Percentiles rank a stretch among this genome's conserved stretches.
phyloP scores from a whole-genome alignment of 768 basidiomycete genomes.

The Phlegmacium glaucopus region DNA sequence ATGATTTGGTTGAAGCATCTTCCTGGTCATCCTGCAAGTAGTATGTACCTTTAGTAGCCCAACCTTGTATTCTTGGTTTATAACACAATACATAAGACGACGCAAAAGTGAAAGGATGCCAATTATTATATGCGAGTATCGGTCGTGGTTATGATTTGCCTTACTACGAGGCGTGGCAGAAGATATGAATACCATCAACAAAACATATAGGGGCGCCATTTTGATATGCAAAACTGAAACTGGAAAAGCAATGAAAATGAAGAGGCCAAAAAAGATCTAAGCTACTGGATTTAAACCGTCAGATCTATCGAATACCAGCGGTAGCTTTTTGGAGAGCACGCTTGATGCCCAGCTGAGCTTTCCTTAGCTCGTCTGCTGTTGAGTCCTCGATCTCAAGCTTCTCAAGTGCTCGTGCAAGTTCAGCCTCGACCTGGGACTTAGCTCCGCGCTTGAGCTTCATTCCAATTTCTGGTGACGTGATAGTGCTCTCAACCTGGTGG shows the following conservation, averaged over 20 bases:
- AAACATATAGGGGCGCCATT: constrained; percentile 24
- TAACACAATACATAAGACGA: too few relatives aligned
- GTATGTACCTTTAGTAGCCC: too few relatives aligned
- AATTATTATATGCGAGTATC: too few relatives aligned
- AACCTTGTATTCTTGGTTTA: too few relatives aligned
- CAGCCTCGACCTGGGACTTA: constrained; percentile 91
- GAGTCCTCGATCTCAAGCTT: constrained; percentile 98
- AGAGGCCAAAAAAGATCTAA: constrained; percentile 16
- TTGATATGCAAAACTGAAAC: constrained; percentile 24
- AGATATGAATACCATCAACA: constrained; percentile 18
- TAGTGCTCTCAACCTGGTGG: constrained; percentile 94
- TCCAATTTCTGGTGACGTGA: constrained; percentile 94
- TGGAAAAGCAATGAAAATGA: constrained; percentile 15
- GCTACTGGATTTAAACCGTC: constrained; percentile 14
- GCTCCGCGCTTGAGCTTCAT: constrained; percentile 99
- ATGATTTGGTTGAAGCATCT: constrained; percentile 3
- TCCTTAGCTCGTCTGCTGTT: constrained; percentile 90
- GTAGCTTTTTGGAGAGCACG: constrained; percentile 98
- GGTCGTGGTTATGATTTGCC: too few relatives aligned
- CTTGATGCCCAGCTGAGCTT: constrained; percentile 93
- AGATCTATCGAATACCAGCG: constrained; percentile 74
- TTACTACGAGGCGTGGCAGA: not conserved
- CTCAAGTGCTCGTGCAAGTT: constrained; percentile 97
- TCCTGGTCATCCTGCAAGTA: too few relatives aligned
- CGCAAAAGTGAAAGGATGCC: too few relatives aligned